phyloP scores from a whole-genome alignment of 2,329 filamentous ascomycete species.

The Arthrobotrys musiformis region DNA sequence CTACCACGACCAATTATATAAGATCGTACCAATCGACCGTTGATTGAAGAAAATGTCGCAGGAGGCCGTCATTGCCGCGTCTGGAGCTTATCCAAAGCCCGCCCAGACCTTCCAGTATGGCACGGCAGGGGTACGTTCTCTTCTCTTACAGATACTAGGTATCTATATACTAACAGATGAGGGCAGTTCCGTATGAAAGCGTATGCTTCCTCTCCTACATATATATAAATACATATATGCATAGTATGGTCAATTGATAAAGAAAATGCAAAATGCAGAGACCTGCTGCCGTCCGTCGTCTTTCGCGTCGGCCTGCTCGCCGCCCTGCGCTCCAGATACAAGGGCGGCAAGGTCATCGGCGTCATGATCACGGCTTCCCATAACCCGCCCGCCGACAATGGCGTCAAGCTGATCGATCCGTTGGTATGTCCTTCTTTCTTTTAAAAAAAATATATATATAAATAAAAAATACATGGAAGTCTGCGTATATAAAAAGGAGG shows the following conservation, averaged over 20 bases:
- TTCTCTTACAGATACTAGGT: slow-evolving; percentile 10
- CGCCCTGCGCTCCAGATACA: slow-evolving; percentile 86
- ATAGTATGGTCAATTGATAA: slow-evolving; percentile 44
- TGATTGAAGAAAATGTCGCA: slow-evolving; percentile 26
- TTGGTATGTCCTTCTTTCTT: slow-evolving; percentile 69
- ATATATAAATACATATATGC: slow-evolving; percentile 54
- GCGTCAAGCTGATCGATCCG: slow-evolving; percentile 94
- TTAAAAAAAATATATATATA: background rate
- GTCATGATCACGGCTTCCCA: slow-evolving; percentile 97
- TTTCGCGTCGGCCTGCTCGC: slow-evolving; percentile 92
- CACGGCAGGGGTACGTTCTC: slow-evolving; percentile 69
- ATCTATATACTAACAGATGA: slow-evolving; percentile 48
- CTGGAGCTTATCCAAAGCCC: slow-evolving; percentile 66
- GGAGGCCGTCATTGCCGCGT: slow-evolving; percentile 63
- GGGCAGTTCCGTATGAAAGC: slow-evolving; percentile 76
- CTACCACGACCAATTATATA: background rate
- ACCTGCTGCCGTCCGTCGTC: slow-evolving; percentile 88
- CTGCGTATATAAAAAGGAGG: background rate
- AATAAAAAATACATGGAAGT: background rate
- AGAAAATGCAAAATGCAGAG: slow-evolving; percentile 64
- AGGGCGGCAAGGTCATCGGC: slow-evolving; percentile 89
- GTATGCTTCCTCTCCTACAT: slow-evolving; percentile 64
- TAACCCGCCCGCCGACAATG: slow-evolving; percentile 89
- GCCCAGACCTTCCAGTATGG: slow-evolving; percentile 70
- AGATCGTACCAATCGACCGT: background rate